A percentile compares a stretch with the other conserved stretches of the same genome.
Evolutionary conservation across 2,329 filamentous ascomycete genomes (phyloP).

Genomic region (Xylaria sp.): DNA sequence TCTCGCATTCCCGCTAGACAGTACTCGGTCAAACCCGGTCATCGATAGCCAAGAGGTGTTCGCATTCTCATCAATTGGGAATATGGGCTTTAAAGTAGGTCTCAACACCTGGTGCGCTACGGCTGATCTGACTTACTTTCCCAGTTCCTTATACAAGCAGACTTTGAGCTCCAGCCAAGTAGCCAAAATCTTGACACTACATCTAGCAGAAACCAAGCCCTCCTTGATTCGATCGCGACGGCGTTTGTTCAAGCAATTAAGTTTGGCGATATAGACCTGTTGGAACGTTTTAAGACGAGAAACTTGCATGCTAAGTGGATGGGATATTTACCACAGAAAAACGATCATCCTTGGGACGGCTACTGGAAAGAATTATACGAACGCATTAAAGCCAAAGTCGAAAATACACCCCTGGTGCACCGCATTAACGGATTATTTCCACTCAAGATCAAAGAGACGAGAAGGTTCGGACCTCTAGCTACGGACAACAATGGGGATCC

Average conservation of each 20-base stretch:
- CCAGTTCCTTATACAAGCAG: slow-evolving; percentile 60
- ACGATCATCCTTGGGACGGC: slow-evolving; percentile 25
- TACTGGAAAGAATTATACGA: slow-evolving; percentile 30
- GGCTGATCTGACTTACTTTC: not conserved
- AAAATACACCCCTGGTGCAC: slow-evolving; percentile 40
- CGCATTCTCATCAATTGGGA: slow-evolving; percentile 58
- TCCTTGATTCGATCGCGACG: slow-evolving; percentile 52
- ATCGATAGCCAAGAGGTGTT: slow-evolving; percentile 56
- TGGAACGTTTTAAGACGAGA: slow-evolving; percentile 39
- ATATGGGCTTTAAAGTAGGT: slow-evolving; percentile 54
- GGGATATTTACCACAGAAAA: slow-evolving; percentile 55
- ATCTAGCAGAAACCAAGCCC: slow-evolving; percentile 53
- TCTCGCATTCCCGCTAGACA: slow-evolving; percentile 59
- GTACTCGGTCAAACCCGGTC: slow-evolving; percentile 47
- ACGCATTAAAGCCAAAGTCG: not conserved
- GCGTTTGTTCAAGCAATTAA: slow-evolving; percentile 55
- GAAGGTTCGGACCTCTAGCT: not conserved
- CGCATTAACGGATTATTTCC: slow-evolving; percentile 30
- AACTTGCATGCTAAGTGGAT: slow-evolving; percentile 57
- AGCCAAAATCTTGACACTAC: slow-evolving; percentile 55
- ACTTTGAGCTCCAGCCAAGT: slow-evolving; percentile 59
- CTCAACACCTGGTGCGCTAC: not conserved
- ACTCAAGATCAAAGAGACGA: not conserved
- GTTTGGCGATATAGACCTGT: slow-evolving; percentile 49
- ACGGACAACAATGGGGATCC: slow-evolving; percentile 1